Conservation (phyloP, 2,329 filamentous ascomycete genomes). For the Alternaria novae-zelandiae region DNA sequence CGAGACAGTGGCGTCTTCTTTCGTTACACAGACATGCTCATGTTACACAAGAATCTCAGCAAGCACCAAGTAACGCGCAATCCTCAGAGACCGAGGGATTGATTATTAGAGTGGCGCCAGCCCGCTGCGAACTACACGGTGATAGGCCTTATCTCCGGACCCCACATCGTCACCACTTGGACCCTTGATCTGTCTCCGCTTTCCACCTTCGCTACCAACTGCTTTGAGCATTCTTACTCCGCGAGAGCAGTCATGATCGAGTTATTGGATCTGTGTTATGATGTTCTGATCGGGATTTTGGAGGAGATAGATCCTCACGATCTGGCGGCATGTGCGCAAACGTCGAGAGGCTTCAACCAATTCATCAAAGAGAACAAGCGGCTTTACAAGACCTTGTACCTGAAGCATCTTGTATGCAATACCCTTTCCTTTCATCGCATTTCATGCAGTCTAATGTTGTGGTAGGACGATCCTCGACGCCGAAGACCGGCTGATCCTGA, state of each 20-base stretch:
- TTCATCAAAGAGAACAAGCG: constrained; percentile 65
- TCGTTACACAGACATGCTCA: background rate
- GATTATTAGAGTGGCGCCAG: background rate
- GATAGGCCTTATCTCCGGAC: constrained; percentile 6
- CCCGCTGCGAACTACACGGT: background rate
- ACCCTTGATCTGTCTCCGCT: background rate
- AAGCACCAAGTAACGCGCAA: background rate
- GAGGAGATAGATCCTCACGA: constrained; percentile 42
- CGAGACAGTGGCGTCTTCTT: background rate
- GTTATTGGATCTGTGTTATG: constrained; percentile 46
- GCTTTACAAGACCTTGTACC: constrained; percentile 69
- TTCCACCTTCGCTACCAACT: background rate
- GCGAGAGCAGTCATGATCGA: constrained; percentile 22
- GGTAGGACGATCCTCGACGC: constrained; percentile 49
- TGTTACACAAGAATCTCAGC: background rate
- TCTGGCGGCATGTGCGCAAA: constrained; percentile 38
- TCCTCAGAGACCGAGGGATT: background rate
- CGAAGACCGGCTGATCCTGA: constrained; percentile 32
- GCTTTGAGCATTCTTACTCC: background rate
- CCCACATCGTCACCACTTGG: constrained; percentile 8
- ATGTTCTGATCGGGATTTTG: constrained; percentile 44
- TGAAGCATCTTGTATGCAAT: constrained; percentile 59
- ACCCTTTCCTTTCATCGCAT: background rate
- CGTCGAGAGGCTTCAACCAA: constrained; percentile 53
- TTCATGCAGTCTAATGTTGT: constrained; percentile 10